Percentiles rank a stretch among this genome's conserved stretches.
Evolutionary conservation across 345 rosid species (phyloP).

Genomic region (Lepidium aucheri): DNA sequence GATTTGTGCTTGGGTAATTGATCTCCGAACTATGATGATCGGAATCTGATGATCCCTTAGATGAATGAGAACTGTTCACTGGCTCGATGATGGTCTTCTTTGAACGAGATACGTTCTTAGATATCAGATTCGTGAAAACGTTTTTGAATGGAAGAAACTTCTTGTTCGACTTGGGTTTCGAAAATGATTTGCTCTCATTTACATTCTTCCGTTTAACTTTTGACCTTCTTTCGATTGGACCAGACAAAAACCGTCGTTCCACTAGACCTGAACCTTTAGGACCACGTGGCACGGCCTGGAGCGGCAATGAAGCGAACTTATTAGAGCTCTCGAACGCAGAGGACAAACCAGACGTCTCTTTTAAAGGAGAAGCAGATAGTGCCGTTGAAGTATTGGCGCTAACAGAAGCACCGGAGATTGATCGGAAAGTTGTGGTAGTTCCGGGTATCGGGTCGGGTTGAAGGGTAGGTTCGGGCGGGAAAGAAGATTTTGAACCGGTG

Average conservation of each 20-base stretch:
- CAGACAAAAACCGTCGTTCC: constrained; percentile 30
- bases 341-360: constrained; percentile 28
- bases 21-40: constrained; percentile 10
- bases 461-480: constrained; percentile 29
- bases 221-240: constrained; percentile 41
- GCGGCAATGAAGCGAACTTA: constrained; percentile 65
- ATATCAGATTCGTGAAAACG: constrained; percentile 32
- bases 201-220: constrained; percentile 22
- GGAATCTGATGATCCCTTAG: constrained; percentile 19
- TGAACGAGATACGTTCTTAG: constrained; percentile 30
- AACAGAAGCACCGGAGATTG: constrained; percentile 93
- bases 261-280: constrained; percentile 26
- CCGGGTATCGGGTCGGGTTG: constrained; percentile 35
- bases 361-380: constrained; percentile 46
- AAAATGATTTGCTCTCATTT: background rate
- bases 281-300: constrained; percentile 66
- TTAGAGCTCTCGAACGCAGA: constrained; percentile 81
- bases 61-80: constrained; percentile 22
- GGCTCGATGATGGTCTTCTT: constrained; percentile 29
- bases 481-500: constrained; percentile 17
- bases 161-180: constrained; percentile 23
- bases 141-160: constrained; percentile 22
- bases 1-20: background rate
- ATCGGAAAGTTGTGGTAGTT: constrained; percentile 45
- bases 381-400: constrained; percentile 82